A percentile compares a stretch with the other conserved stretches of the same genome.
Conservation (phyloP, 495 filamentous ascomycete genomes). For the Neurospora sp. region DNA sequence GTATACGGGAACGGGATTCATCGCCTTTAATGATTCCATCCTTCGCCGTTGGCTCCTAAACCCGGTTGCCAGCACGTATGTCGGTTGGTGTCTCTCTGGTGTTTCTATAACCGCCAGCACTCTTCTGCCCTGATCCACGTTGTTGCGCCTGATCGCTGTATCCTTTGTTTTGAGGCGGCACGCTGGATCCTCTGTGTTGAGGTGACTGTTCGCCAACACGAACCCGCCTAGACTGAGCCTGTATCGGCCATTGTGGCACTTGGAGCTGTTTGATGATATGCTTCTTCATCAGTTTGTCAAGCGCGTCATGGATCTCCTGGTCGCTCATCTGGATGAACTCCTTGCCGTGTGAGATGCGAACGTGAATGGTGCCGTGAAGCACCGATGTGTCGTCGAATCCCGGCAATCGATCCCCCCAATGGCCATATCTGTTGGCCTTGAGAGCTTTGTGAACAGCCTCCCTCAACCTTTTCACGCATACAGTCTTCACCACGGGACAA, state of each 20-base stretch:
- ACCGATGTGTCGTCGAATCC: not conserved
- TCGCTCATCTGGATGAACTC: conserved; percentile 4
- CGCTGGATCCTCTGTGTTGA: not conserved
- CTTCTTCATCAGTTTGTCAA: not conserved
- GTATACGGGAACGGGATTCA: not conserved
- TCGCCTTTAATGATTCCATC: not conserved
- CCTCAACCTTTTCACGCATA: conserved; percentile 38
- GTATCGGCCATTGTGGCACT: not conserved
- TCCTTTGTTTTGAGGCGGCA: not conserved
- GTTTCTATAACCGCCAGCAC: not conserved
- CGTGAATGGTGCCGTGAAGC: conserved; percentile 21
- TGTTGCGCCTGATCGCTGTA: not conserved
- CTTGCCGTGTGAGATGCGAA: conserved; percentile 12
- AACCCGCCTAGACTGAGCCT: not conserved
- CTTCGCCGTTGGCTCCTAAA: not conserved
- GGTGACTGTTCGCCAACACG: not conserved
- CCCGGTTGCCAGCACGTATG: not conserved
- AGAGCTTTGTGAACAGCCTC: conserved; percentile 48
- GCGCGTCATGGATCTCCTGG: not conserved
- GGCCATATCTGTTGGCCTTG: conserved; percentile 44
- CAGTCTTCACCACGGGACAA: conserved; percentile 44
- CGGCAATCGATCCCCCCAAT: conserved; percentile 32
- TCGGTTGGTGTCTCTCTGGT: not conserved
- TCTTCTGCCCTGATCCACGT: not conserved
- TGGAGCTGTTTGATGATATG: not conserved